These are phyloP conservation scores for Penicillium silybi DNA, from an alignment of 495 filamentous ascomycete genomes.

Conservation along the genomic window DNA sequence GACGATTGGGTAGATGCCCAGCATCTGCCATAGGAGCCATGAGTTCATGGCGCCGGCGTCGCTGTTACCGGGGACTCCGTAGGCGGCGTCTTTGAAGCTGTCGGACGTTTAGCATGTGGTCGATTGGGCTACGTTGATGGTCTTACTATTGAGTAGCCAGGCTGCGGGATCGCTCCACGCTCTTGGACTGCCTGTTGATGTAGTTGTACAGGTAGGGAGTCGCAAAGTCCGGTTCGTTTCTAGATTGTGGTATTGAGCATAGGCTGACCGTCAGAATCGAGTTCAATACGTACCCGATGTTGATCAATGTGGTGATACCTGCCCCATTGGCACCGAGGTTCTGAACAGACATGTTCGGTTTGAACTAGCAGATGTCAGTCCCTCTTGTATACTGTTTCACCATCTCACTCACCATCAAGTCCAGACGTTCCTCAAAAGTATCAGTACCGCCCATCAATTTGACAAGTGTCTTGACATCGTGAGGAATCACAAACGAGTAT, in stretches of 20 bases:
- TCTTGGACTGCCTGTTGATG: conserved; percentile 56
- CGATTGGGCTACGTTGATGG: not conserved
- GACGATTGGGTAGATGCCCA: conserved; percentile 65
- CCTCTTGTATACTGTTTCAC: not conserved
- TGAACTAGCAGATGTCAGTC: conserved; percentile 20
- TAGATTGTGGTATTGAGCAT: not conserved
- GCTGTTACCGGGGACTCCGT: conserved; percentile 62
- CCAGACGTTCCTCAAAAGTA: conserved; percentile 54
- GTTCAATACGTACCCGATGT: conserved; percentile 40
- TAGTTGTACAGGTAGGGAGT: conserved; percentile 68
- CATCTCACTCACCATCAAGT: conserved; percentile 30
- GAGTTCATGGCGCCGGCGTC: conserved; percentile 70
- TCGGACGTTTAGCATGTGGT: not conserved
- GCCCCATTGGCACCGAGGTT: conserved; percentile 32
- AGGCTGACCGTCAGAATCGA: not conserved
- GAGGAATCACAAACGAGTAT: conserved; percentile 61
- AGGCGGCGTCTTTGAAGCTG: conserved; percentile 36
- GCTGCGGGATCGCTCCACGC: conserved; percentile 50
- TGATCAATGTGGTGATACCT: conserved; percentile 40
- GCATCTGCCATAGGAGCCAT: conserved; percentile 66
- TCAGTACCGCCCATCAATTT: conserved; percentile 53
- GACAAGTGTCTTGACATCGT: conserved; percentile 60
- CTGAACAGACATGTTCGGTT: conserved; percentile 31
- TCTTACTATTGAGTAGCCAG: conserved; percentile 54
- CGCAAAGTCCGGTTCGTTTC: conserved; percentile 63